phyloP scores from a whole-genome alignment of 768 basidiomycete species.

The Butyriboletus loyo region DNA sequence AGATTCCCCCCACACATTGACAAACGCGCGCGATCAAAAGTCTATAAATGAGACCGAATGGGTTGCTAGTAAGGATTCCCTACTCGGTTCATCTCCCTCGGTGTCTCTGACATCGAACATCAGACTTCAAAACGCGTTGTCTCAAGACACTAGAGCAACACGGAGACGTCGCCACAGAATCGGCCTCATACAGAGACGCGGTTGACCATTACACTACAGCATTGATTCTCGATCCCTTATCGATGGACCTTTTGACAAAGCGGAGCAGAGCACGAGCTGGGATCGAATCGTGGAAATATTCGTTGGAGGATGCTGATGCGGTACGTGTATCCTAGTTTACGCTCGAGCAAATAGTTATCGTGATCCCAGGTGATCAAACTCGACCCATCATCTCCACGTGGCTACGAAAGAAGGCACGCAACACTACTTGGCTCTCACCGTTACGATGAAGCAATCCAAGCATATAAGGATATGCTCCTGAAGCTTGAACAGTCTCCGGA shows the following conservation, averaged over 20 bases:
- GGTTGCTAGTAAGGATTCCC: too few species aligned
- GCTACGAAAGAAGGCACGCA: slow-evolving; percentile 1
- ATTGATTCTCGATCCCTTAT: not conserved
- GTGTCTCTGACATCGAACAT: too few species aligned
- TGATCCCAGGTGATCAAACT: too few species aligned
- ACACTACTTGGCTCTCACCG: not conserved
- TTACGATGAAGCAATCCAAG: slow-evolving; percentile 1
- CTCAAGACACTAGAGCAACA: not conserved
- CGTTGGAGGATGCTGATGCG: not conserved
- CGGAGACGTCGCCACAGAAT: not conserved
- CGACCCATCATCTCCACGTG: not conserved
- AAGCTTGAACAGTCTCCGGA: not conserved
- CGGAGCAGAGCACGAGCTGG: not conserved
- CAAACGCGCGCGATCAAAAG: too few species aligned
- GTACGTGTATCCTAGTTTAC: not conserved
- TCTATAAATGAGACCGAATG: not conserved
- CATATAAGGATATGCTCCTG: not conserved
- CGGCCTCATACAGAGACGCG: not conserved
- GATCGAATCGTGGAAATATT: not conserved
- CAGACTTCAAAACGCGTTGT: not conserved
- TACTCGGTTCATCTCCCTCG: too few species aligned
- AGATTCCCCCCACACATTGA: not conserved
- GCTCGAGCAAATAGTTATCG: too few species aligned
- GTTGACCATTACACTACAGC: not conserved
- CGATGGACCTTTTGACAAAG: not conserved